Base-by-base conservation (phyloP, 2,329 filamentous ascomycete genomes). In the Biscogniauxia marginata region DNA sequence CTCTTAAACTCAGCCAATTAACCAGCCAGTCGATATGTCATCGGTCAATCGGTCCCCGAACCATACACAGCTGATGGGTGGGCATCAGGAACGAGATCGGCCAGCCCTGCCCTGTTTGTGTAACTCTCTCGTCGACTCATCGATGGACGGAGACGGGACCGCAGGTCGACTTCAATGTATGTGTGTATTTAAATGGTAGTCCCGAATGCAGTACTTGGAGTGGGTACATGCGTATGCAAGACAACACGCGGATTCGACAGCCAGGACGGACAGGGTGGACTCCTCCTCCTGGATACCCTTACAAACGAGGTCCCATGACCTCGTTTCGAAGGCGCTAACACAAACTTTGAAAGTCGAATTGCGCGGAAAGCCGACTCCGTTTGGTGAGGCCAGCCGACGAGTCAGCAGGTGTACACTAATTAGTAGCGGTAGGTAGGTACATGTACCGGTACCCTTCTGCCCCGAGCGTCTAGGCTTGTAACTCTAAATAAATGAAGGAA, bases 221-320 rank as follows among this genome's bases (percentile, higher is more conserved):
- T 9, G 30, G 30, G n/a, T 39, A 39, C 13, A 11, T 39, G 30
- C 30, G 56, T 49, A 64, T 64, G 58, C 55, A 59, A 49, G 53
- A 61, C 55, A 52, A 54, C 48, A 57, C 55, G 55, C 54, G 57
- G 59, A 59, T 62, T 63, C 57, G 53, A 63, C 43, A 55, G 57
- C 53, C 48, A 25, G 25, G 23, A 20, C 49, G 23, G 25, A 13
- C 49, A 50, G 55, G 55, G 56, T 64, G 60, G 62, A 34, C 50
- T 61, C 54, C 57, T 63, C 52, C 54, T 62, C 59, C 22, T 63
- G 59, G 61, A 62, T 63, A 62, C 62, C 62, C 59, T 63, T 61
- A 60, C 60, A 61, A 63, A 54, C 57, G 53, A 64, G 62, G 62
- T 64, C 62, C 63, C 63, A 58, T 61, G 62, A 64, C 62, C 62